Evolutionary conservation across 2,329 filamentous ascomycete genomes (phyloP).

Genomic region (Lachnellula hyalina): DNA sequence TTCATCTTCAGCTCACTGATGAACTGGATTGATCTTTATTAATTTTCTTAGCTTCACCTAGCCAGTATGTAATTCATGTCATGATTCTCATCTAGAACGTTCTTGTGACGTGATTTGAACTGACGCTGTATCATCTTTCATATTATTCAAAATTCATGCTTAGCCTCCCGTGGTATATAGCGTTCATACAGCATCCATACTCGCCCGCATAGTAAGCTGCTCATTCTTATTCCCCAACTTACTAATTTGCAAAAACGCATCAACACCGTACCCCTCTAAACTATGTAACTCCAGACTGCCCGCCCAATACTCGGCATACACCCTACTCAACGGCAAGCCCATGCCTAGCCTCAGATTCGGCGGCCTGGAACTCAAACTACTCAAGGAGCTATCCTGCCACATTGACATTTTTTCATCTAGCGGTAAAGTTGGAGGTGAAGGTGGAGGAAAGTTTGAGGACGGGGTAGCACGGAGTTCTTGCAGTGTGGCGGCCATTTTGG

Average conservation of each 20-base stretch:
- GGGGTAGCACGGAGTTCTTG: slow-evolving; percentile 64
- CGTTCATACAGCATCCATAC: slow-evolving; percentile 62
- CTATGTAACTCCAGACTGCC: slow-evolving; percentile 87
- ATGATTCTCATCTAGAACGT: slow-evolving; percentile 22
- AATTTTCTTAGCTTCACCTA: slow-evolving; percentile 27
- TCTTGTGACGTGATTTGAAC: neutral
- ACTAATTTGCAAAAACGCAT: slow-evolving; percentile 93
- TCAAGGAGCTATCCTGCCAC: slow-evolving; percentile 51
- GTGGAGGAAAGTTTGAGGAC: neutral
- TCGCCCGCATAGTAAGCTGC: slow-evolving; percentile 73
- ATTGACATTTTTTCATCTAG: neutral
- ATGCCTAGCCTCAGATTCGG: slow-evolving; percentile 87
- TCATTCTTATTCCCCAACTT: slow-evolving; percentile 98
- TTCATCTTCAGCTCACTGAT: slow-evolving; percentile 7
- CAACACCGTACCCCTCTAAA: slow-evolving; percentile 90
- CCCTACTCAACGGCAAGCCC: slow-evolving; percentile 85
- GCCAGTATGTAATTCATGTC: slow-evolving; percentile 31
- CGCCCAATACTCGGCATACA: slow-evolving; percentile 98
- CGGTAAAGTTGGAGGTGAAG: neutral
- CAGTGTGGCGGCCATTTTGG: slow-evolving; percentile 87
- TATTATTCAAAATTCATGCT: neutral
- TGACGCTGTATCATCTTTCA: too few relatives aligned
- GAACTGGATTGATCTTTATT: slow-evolving; percentile 9
- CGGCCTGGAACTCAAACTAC: slow-evolving; percentile 73
- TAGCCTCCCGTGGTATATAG: neutral